phyloP scores from a whole-genome alignment of 805 yeast genomes.

The Barnettozyma populi region DNA sequence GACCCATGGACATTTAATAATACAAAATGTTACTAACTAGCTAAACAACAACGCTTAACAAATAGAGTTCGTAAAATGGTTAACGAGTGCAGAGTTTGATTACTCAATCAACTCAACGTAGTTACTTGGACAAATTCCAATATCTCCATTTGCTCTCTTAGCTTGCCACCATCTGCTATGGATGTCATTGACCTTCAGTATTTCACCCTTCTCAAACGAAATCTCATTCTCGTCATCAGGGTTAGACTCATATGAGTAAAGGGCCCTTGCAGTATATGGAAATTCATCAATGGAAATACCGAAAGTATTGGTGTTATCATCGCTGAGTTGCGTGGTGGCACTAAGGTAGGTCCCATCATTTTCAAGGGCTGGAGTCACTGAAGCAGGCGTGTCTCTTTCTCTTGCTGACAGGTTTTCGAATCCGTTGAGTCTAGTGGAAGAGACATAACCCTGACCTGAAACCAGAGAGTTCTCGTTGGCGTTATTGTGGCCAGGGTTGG shows the following conservation, averaged over 20 bases:
- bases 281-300: conserved; percentile 32
- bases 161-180: conserved; percentile 99
- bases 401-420: conserved; percentile 44
- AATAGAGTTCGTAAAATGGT: neutral
- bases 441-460: conserved; percentile 30
- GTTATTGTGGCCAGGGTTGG: neutral
- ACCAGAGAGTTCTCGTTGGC: conserved; percentile 10
- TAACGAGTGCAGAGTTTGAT: neutral
- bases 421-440: conserved; percentile 55
- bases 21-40: neutral
- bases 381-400: conserved; percentile 15
- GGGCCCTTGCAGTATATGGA: conserved; percentile 81
- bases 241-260: conserved; percentile 82
- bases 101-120: conserved; percentile 70
- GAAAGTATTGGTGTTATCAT: conserved; percentile 12
- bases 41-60: neutral
- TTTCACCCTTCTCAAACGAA: conserved; percentile 84
- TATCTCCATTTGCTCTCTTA: conserved; percentile 79
- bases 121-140: conserved; percentile 95
- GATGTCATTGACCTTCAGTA: conserved; percentile 86
- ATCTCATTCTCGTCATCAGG: conserved; percentile 92
- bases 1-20: no score
- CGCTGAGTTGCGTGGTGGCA: conserved; percentile 13
- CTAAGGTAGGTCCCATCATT: conserved; percentile 18
- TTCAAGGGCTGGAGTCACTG: conserved; percentile 15